phyloP scores from a whole-genome alignment of 2,329 filamentous ascomycete genomes.

The Ophiostoma piceae region DNA sequence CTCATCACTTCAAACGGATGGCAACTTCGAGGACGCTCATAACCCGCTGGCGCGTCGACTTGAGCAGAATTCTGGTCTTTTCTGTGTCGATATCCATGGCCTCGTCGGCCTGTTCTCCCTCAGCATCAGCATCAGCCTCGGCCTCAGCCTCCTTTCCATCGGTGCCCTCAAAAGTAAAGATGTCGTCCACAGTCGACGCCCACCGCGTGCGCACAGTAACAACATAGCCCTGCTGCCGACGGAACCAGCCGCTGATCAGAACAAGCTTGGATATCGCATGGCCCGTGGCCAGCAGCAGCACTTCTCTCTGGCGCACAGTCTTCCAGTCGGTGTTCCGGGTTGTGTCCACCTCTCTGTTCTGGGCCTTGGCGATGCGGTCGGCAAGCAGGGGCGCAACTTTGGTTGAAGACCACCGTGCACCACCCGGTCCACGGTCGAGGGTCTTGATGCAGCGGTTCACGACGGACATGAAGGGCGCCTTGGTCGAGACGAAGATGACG shows the following conservation, averaged over 20 bases:
- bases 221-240: conserved; percentile 52
- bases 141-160: conserved; percentile 28
- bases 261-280: conserved; percentile 61
- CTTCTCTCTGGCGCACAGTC: conserved; percentile 35
- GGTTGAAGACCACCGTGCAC: conserved; percentile 43
- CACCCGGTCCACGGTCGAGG: conserved; percentile 49
- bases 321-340: conserved; percentile 21
- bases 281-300: conserved; percentile 52
- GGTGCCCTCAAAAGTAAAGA: conserved; percentile 42
- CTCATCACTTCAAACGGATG: conserved; percentile 21
- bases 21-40: conserved; percentile 26
- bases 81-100: conserved; percentile 2
- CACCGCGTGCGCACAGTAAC: conserved; percentile 59
- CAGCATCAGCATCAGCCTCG: conserved; percentile 19
- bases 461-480: conserved; percentile 62
- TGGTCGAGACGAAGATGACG: conserved; percentile 58
- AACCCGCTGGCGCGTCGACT: conserved; percentile 18
- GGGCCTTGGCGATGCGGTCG: conserved; percentile 42
- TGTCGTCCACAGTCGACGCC: conserved; percentile 62
- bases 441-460: conserved; percentile 61
- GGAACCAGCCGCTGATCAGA: conserved; percentile 59
- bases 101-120: background rate
- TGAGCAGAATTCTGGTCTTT: background rate
- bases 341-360: conserved; percentile 25
- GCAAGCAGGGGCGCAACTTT: conserved; percentile 44